Evolutionary conservation across 2,329 filamentous ascomycete genomes (phyloP), one percentile per base, ranked within the genome.

Genomic region (Cadophora gregata): DNA sequence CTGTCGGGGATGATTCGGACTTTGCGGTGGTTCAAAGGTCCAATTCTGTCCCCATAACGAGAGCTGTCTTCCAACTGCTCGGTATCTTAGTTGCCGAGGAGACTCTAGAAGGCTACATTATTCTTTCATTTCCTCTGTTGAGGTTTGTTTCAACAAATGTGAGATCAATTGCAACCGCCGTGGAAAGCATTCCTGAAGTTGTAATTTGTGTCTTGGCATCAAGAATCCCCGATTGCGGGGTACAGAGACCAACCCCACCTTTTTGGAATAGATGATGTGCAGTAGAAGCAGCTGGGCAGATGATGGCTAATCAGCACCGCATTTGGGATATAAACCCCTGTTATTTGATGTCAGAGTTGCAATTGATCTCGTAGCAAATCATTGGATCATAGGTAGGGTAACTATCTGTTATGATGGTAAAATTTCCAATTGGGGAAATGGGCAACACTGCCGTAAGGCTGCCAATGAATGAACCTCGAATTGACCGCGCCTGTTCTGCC

Each of bases 1-100:
- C 48, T 58, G 51, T 25, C 66, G 63, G 66, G 42, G 62, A 67
- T 67, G 33, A 42, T 27, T 65, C 63, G 56, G 56, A 24, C 33
- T 25, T 51, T 29, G 65, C 62, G 66, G 61, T 48, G 61, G 59
- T 60, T 10, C 21, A 48, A 16, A 60, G 38, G 9, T 45, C 24
- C 55, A 8, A n/a, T 42, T 12, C 55, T 58, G n/a, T 19, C 27
- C 50, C 51, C 16, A 24, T 56, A 21, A 36, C 9, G 31, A 58
- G 45, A n/a, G 38, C 51, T 63, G 56, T 59, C 53, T 60, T 25
- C 16, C 36, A 47, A 36, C 38, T 63, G 31, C 47, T 65, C 66
- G 66, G 66, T 56, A 65, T 65, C 62, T 47, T 31, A 21, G 14
- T 31, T 48, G 19, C 58, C 58, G 38, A 48, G 21, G 24, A 47